These are phyloP conservation scores for Cerrena zonata DNA, from an alignment of 1,284 basidiomycete genomes.

Conservation along the genomic window DNA sequence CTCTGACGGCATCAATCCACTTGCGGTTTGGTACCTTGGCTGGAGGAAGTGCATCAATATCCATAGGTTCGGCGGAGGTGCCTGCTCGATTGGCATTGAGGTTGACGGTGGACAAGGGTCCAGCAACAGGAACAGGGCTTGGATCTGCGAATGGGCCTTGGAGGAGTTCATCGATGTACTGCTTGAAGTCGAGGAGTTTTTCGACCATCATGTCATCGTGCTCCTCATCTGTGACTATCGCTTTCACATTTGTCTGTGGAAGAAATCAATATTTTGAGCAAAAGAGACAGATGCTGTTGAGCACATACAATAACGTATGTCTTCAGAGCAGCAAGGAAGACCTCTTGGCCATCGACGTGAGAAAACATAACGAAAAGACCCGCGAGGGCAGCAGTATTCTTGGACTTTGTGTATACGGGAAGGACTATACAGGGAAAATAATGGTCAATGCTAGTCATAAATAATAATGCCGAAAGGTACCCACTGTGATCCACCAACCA, in stretches of 20 bases:
- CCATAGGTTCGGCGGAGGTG: conserved; percentile 7
- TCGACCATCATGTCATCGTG: conserved; percentile 76
- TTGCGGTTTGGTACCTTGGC: conserved; percentile 40
- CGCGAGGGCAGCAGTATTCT: conserved; percentile 44
- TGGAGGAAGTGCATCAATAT: conserved; percentile 26
- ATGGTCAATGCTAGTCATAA: too few species aligned
- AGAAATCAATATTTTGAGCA: not conserved
- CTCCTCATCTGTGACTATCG: conserved; percentile 53
- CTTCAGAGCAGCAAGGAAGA: conserved; percentile 62
- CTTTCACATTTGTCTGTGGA: conserved; percentile 43
- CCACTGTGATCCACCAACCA: conserved; percentile 57
- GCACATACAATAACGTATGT: conserved; percentile 46
- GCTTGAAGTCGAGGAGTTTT: conserved; percentile 67
- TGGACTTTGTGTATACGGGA: conserved; percentile 49
- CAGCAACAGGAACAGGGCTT: not conserved
- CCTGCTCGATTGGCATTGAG: conserved; percentile 15
- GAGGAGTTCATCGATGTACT: conserved; percentile 52
- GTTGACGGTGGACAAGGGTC: conserved; percentile 11
- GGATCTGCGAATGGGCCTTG: conserved; percentile 40
- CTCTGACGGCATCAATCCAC: conserved; percentile 57
- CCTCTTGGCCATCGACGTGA: conserved; percentile 51
- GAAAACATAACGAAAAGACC: conserved; percentile 61
- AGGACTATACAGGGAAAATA: conserved; percentile 49
- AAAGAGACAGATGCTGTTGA: not conserved
- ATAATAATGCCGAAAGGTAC: too few species aligned